These are phyloP conservation scores for Escovopsis weberi DNA, from an alignment of 2,329 filamentous ascomycete species.

Conservation along the genomic window DNA sequence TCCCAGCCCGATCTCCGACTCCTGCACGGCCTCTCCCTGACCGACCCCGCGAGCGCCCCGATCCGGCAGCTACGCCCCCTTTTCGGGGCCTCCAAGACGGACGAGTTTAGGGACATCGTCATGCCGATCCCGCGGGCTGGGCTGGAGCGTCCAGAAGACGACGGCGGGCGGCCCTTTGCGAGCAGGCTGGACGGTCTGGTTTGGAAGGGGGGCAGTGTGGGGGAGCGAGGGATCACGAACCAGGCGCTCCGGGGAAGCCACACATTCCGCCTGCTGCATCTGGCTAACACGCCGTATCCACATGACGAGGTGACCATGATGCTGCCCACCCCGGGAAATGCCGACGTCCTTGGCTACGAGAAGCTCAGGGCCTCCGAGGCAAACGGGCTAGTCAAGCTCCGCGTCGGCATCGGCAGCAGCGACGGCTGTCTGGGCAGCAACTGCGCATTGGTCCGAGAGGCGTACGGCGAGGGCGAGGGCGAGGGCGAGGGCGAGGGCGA, in stretches of 20 bases:
- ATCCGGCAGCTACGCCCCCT: constrained; percentile 54
- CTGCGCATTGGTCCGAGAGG: constrained; percentile 15
- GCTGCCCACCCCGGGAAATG: constrained; percentile 27
- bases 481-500: constrained; percentile 14
- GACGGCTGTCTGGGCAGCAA: constrained; percentile 38
- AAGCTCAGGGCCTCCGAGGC: constrained; percentile 37
- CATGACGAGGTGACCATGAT: constrained; percentile 38
- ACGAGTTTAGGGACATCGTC: constrained; percentile 62
- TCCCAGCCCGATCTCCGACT: constrained; percentile 62
- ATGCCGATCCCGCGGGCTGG: constrained; percentile 43
- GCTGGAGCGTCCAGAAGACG: constrained; percentile 22
- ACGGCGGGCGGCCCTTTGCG: constrained; percentile 32
- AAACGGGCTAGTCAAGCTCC: constrained; percentile 36
- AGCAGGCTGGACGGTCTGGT: constrained; percentile 52
- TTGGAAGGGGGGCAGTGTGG: constrained; percentile 55
- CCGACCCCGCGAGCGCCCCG: constrained; percentile 45
- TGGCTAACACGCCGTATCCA: constrained; percentile 43
- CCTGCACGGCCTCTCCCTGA: constrained; percentile 60
- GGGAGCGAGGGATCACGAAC: constrained; percentile 34
- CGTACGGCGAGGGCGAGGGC: constrained; percentile 24
- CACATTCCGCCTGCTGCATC: constrained; percentile 56
- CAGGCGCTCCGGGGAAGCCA: constrained; percentile 52
- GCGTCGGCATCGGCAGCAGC: constrained; percentile 44
- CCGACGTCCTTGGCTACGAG: constrained; percentile 38
- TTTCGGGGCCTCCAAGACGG: constrained; percentile 60